Percentiles rank a stretch among this genome's conserved stretches.
These are phyloP conservation scores for Pinus taeda DNA, from an alignment of 75 land plant species.

Conservation along the genomic window DNA sequence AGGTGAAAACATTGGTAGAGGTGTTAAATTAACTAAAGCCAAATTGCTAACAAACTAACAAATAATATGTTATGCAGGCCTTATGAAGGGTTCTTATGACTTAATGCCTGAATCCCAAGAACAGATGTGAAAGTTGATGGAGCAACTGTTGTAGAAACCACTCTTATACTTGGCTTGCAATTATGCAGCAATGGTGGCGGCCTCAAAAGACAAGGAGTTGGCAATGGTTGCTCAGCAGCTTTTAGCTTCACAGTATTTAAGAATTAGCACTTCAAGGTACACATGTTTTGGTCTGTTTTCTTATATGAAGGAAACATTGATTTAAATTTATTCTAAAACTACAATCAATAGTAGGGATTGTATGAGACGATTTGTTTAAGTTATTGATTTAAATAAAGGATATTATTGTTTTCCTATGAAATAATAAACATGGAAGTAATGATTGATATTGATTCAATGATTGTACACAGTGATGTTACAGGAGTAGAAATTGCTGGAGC, in stretches of 20 bases:
- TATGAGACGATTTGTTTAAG: no score
- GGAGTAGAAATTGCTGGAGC: conserved; percentile 98
- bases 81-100: conserved; percentile 1
- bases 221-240: conserved; percentile 84
- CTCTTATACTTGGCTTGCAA: conserved; percentile 10
- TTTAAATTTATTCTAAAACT: neutral
- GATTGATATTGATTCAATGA: neutral
- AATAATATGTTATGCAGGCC: conserved; percentile 12
- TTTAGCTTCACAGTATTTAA: conserved; percentile 69
- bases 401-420: neutral
- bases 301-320: neutral
- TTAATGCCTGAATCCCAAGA: conserved; percentile 4
- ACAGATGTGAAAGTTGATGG: conserved; percentile 11
- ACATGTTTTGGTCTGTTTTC: neutral
- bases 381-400: neutral
- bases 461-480: conserved; percentile 72
- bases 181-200: conserved; percentile 86
- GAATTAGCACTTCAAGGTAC: conserved; percentile 86
- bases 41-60: conserved; percentile 2
- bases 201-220: conserved; percentile 86
- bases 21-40: neutral
- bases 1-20: neutral
- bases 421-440: neutral
- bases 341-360: no score
- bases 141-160: conserved; percentile 1